Percentiles rank a stretch among this genome's conserved stretches.
Evolutionary conservation across 805 yeast genomes (phyloP).

Genomic region (Saccharomycopsis synnaedendra): DNA sequence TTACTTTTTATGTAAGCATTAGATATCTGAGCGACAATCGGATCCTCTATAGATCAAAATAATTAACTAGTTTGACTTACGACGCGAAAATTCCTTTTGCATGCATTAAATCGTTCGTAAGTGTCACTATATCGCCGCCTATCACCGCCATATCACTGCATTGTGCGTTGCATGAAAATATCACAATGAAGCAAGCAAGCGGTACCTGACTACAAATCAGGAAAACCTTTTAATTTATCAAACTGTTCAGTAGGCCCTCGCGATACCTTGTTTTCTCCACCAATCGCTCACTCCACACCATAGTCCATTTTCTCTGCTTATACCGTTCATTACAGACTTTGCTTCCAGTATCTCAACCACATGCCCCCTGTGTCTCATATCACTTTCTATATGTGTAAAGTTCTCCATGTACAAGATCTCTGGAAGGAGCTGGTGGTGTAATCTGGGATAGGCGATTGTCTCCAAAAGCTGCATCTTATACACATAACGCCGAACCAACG

Average conservation of each 20-base stretch:
- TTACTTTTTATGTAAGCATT: too few species aligned
- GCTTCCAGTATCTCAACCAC: constrained; percentile 30
- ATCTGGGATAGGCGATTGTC: constrained; percentile 65
- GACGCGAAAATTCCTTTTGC: too few species aligned
- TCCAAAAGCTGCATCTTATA: constrained; percentile 49
- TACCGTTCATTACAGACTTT: constrained; percentile 48
- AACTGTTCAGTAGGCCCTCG: constrained; percentile 43
- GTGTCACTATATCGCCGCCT: too few species aligned
- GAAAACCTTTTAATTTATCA: too few species aligned
- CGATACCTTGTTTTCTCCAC: constrained; percentile 79
- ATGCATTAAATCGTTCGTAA: too few species aligned
- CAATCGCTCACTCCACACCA: constrained; percentile 77
- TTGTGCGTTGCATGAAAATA: too few species aligned
- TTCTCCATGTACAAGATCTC: constrained; percentile 52
- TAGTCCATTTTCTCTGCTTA: constrained; percentile 26
- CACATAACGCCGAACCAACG: constrained; percentile 55
- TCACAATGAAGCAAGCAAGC: too few species aligned
- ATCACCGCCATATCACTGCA: too few species aligned
- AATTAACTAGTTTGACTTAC: too few species aligned
- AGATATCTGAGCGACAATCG: too few species aligned
- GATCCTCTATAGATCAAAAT: too few species aligned
- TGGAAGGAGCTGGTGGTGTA: constrained; percentile 87
- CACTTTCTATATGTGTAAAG: constrained; percentile 30
- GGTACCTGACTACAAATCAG: too few species aligned
- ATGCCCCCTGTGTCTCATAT: constrained; percentile 39